These are phyloP conservation scores for Schwanniomyces sp. DNA, from an alignment of 805 yeast genomes.

Conservation along the genomic window DNA sequence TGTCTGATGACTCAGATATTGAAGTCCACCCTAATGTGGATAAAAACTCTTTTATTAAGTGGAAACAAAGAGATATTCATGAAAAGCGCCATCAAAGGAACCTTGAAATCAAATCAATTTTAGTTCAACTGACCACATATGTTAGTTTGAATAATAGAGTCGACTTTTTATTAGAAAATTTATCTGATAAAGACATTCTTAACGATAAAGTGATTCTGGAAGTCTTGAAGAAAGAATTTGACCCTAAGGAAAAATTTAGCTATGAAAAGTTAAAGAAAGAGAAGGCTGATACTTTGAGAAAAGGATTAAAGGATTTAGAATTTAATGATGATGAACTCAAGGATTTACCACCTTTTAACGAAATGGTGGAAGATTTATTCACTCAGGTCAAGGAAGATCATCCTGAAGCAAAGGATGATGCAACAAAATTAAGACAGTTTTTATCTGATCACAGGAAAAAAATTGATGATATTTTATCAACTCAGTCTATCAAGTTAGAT, in stretches of 20 bases:
- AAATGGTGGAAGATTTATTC: constrained; percentile 89
- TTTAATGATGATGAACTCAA: constrained; percentile 38
- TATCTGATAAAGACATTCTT: constrained; percentile 40
- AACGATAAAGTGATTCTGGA: constrained; percentile 29
- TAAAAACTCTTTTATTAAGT: constrained; percentile 83
- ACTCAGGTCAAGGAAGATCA: constrained; percentile 71
- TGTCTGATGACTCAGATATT: constrained; percentile 94
- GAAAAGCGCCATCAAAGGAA: constrained; percentile 84
- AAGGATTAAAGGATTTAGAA: constrained; percentile 39
- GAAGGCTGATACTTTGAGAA: constrained; percentile 45
- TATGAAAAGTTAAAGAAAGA: constrained; percentile 31
- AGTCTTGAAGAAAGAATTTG: constrained; percentile 53
- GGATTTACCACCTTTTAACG: constrained; percentile 69
- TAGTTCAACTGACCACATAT: constrained; percentile 81
- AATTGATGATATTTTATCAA: constrained; percentile 63
- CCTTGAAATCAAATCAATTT: constrained; percentile 71
- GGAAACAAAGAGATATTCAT: constrained; percentile 98
- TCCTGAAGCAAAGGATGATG: constrained; percentile 42
- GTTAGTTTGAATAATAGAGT: constrained; percentile 70
- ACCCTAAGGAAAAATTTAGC: constrained; percentile 57
- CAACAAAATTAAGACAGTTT: constrained; percentile 33
- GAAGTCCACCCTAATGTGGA: constrained; percentile 99
- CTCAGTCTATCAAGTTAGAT: constrained; percentile 65
- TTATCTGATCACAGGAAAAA: constrained; percentile 65
- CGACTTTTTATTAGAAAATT: constrained; percentile 52